Conservation (phyloP, 2,329 filamentous ascomycete genomes). For the Sporothrix brunneoviolacea region DNA sequence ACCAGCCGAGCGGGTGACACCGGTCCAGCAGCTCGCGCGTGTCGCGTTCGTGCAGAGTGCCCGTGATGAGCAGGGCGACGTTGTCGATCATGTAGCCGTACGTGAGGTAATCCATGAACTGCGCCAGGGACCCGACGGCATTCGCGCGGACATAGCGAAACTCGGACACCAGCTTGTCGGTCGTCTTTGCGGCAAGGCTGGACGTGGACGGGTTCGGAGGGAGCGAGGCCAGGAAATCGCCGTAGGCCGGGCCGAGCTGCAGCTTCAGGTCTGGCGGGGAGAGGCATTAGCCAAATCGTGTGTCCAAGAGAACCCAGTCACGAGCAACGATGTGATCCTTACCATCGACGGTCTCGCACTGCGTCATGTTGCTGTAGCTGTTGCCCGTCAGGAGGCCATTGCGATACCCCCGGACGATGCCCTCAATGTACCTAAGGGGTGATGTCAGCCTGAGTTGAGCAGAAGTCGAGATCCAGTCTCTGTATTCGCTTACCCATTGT, state of each 20-base stretch:
- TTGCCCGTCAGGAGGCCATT: slow-evolving; percentile 84
- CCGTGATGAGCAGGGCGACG: slow-evolving; percentile 93
- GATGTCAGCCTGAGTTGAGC: slow-evolving; percentile 1
- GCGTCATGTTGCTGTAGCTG: slow-evolving; percentile 92
- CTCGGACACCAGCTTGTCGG: slow-evolving; percentile 95
- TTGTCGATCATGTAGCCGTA: slow-evolving; percentile 99
- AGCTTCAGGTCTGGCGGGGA: slow-evolving; percentile 76
- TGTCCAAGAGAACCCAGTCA: background rate
- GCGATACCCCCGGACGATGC: slow-evolving; percentile 93
- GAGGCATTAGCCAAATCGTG: too few relatives aligned
- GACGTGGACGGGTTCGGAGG: slow-evolving; percentile 97
- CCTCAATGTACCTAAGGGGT: slow-evolving; percentile 75
- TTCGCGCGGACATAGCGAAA: slow-evolving; percentile 96
- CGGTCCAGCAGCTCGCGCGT: slow-evolving; percentile 90
- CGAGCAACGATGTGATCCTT: slow-evolving; percentile 29
- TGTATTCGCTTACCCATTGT: slow-evolving; percentile 64
- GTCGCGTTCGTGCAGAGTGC: slow-evolving; percentile 93
- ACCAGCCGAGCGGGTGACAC: slow-evolving; percentile 96
- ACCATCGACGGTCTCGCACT: slow-evolving; percentile 98
- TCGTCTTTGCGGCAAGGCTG: slow-evolving; percentile 86
- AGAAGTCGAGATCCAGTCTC: background rate
- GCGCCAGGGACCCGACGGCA: slow-evolving; percentile 80
- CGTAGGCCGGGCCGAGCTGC: slow-evolving; percentile 92
- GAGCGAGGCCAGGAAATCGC: slow-evolving; percentile 89
- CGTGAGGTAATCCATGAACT: slow-evolving; percentile 96